phyloP scores from a whole-genome alignment of 768 basidiomycete species.

The Kondoa malvinella region DNA sequence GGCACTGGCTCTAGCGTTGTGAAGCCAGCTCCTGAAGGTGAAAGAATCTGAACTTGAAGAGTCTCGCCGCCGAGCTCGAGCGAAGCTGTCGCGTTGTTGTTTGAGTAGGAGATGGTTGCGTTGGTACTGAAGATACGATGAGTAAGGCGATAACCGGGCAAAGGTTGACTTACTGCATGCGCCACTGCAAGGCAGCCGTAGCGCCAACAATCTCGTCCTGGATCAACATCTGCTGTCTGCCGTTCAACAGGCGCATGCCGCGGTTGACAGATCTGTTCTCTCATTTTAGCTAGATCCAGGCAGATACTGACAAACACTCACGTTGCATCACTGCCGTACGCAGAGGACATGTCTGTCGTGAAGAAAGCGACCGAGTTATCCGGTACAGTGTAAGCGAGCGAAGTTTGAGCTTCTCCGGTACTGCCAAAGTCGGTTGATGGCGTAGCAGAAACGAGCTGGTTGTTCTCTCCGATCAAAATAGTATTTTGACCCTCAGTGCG shows the following conservation, averaged over 20 bases:
- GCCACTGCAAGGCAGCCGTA: slow-evolving; percentile 39
- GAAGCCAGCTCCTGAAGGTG: slow-evolving; percentile 52
- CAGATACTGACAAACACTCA: not conserved
- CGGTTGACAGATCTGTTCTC: slow-evolving; percentile 55
- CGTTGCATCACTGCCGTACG: slow-evolving; percentile 27
- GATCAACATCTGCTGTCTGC: slow-evolving; percentile 67
- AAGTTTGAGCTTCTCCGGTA: slow-evolving; percentile 47
- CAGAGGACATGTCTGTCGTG: slow-evolving; percentile 55
- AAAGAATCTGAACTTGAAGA: slow-evolving; percentile 48
- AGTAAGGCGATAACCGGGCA: not conserved
- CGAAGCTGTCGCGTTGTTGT: slow-evolving; percentile 51
- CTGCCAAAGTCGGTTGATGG: slow-evolving; percentile 48
- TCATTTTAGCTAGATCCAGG: not conserved
- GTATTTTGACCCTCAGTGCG: slow-evolving; percentile 96
- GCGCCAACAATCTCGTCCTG: slow-evolving; percentile 67
- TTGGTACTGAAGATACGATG: slow-evolving; percentile 70
- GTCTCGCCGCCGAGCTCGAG: slow-evolving; percentile 54
- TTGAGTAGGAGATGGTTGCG: slow-evolving; percentile 47
- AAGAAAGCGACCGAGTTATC: slow-evolving; percentile 59
- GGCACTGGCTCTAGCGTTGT: slow-evolving; percentile 32
- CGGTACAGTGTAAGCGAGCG: slow-evolving; percentile 58
- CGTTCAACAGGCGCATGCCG: slow-evolving; percentile 67
- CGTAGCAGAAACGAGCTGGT: slow-evolving; percentile 56
- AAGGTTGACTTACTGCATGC: slow-evolving; percentile 11
- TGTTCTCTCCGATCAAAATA: slow-evolving; percentile 51